Percentiles rank a stretch among this genome's conserved stretches.
Evolutionary conservation across 225 moss, liverwort and hornwort genomes (phyloP).

Genomic region (Bryoerythrophyllum caledonicum): DNA sequence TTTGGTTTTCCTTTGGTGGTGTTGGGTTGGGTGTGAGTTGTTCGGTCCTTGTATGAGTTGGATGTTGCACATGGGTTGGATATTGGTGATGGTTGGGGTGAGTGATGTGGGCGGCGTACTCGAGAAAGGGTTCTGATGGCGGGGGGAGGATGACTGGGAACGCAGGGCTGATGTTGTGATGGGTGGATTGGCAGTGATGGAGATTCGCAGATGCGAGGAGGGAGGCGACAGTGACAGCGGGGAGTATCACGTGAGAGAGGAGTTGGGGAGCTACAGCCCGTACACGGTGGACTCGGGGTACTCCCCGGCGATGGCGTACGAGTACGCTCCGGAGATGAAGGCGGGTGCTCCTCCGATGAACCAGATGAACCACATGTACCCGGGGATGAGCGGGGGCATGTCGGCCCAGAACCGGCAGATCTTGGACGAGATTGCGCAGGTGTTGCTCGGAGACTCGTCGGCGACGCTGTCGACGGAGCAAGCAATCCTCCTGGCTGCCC

Average conservation of each 20-base stretch:
- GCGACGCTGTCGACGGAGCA: slow-evolving; percentile 60
- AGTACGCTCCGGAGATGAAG: slow-evolving; percentile 50
- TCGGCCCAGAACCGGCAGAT: slow-evolving; percentile 53
- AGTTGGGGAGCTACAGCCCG: slow-evolving; percentile 38
- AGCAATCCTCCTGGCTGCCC: slow-evolving; percentile 62
- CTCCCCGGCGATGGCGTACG: slow-evolving; percentile 31
- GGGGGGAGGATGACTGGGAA: background rate
- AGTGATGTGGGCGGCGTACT: background rate
- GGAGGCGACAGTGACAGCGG: slow-evolving; percentile 57
- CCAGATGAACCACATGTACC: background rate
- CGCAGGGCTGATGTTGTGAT: background rate
- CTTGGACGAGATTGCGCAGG: slow-evolving; percentile 76
- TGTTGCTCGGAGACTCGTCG: slow-evolving; percentile 70
- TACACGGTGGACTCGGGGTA: slow-evolving; percentile 40
- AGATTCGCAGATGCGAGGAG: slow-evolving; percentile 56
- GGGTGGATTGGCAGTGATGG: slow-evolving; percentile 44
- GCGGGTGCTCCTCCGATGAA: slow-evolving; percentile 28
- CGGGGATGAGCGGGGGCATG: slow-evolving; percentile 20
- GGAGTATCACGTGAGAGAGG: slow-evolving; percentile 48
- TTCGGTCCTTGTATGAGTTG: background rate
- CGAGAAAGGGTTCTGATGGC: too few relatives aligned
- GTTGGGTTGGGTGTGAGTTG: background rate
- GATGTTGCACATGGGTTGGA: too few relatives aligned
- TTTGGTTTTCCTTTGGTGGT: too few relatives aligned
- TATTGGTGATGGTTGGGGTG: background rate